Evolutionary conservation across 2,329 filamentous ascomycete species (phyloP).

Genomic region (Aspergillus sp.): DNA sequence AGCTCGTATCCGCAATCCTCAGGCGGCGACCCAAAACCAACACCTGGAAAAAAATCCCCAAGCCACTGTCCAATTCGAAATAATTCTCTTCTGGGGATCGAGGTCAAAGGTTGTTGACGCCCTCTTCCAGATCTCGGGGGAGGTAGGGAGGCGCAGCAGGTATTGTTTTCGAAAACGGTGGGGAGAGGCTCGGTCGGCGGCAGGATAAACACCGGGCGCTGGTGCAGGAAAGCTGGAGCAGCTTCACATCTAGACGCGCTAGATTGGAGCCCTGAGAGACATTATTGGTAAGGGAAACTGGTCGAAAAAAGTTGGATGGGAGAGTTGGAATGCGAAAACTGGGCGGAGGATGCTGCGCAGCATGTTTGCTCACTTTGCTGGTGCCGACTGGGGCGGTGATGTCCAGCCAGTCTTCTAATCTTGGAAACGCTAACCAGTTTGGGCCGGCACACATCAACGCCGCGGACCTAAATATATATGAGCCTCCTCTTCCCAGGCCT

Average conservation of each 20-base stretch:
- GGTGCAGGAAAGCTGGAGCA: conserved; percentile 9
- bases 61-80: neutral
- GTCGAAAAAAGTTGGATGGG: conserved; percentile 19
- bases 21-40: conserved; percentile 2
- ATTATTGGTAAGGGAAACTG: conserved; percentile 12
- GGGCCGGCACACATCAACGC: neutral
- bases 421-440: conserved; percentile 24
- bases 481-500: neutral
- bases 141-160: conserved; percentile 27
- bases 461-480: conserved; percentile 6
- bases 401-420: conserved; percentile 24
- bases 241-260: conserved; percentile 16
- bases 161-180: conserved; percentile 22
- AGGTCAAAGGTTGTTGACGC: conserved; percentile 19
- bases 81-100: neutral
- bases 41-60: neutral
- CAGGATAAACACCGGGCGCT: conserved; percentile 22
- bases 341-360: conserved; percentile 20
- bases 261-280: conserved; percentile 5
- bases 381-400: conserved; percentile 12
- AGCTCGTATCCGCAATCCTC: conserved; percentile 13
- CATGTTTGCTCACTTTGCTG: conserved; percentile 29
- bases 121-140: conserved; percentile 21
- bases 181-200: conserved; percentile 21
- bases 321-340: conserved; percentile 21